Evolutionary conservation across 495 filamentous ascomycete genomes (phyloP), one percentile per base, ranked within the genome.

Genomic region (Viridothelium virens): DNA sequence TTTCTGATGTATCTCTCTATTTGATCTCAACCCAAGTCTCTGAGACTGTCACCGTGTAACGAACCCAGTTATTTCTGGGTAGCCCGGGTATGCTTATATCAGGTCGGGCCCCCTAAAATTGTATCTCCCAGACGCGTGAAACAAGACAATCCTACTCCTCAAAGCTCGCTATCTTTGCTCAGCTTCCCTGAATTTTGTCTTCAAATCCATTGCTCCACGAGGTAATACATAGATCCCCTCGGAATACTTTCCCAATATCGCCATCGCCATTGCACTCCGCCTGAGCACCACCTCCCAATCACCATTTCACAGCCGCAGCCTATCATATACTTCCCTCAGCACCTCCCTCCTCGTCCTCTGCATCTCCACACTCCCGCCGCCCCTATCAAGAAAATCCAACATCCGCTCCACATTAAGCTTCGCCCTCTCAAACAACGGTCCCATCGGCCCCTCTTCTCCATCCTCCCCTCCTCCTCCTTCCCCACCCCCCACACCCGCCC

Each of bases 321-420:
- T n/a, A 59, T 59, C 53, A 59, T 59, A 59, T 4, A 36, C 53
- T 31, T n/a, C n/a, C 53, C 31, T 59, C 53, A 65, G 44, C 36
- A 48, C 47, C 38, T 48, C 47, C 63, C n/a, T 65, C 63, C 47
- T 16, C 38, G 36, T 65, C 18, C 41, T 18, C 38, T 65, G 63
- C 41, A 65, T 46, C 65, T 67, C 65, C 36, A 50, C 25, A 9
- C 36, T 34, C n/a, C 65, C 65, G 36, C 61, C 53, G 1, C 44
- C 61, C 16, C 44, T 14, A 12, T 76, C 74, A 56, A 76, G 48
- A 25, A 74, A 73, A 2, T 71, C 71, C 31, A 76, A 63, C 44
- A 65, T 69, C 11, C 59, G 61, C 25, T 67, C 38, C 16, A 69
- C 71, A 47, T 74, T 73, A 38, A 63, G 64, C 53, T 72, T 74